A percentile compares a stretch with the other conserved stretches of the same genome.
Evolutionary conservation across 164 flowering plant genomes (phyloP).

Genomic region (Liriodendron chinense): DNA sequence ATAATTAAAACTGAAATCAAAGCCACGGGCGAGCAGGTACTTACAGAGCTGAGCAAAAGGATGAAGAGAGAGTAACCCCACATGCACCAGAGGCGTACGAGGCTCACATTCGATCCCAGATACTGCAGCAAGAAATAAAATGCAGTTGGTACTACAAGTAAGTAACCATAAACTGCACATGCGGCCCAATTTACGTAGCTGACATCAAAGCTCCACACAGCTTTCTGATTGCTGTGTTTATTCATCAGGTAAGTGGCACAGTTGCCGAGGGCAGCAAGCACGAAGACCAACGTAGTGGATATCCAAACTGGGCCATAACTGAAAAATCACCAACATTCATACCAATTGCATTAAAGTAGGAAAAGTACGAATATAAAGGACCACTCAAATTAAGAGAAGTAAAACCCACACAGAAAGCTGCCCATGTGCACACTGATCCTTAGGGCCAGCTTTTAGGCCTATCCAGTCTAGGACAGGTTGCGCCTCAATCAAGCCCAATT

Average conservation of each 20-base stretch:
- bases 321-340: background rate
- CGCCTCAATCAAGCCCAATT: too few species aligned
- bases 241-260: slow-evolving; percentile 79
- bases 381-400: background rate
- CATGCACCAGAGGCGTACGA: slow-evolving; percentile 89
- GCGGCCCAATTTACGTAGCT: slow-evolving; percentile 74
- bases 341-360: background rate
- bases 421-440: background rate
- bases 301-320: slow-evolving; percentile 97
- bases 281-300: slow-evolving; percentile 80
- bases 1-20: background rate
- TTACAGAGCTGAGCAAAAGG: slow-evolving; percentile 69
- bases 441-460: background rate
- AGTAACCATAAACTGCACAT: slow-evolving; percentile 64
- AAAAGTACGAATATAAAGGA: background rate
- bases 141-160: slow-evolving; percentile 73
- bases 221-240: slow-evolving; percentile 39
- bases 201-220: slow-evolving; percentile 85
- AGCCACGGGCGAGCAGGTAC: slow-evolving; percentile 23
- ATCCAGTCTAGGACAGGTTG: too few species aligned
- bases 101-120: slow-evolving; percentile 68
- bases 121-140: slow-evolving; percentile 87
- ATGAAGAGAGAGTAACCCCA: slow-evolving; percentile 98
- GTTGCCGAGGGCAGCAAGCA: slow-evolving; percentile 90
- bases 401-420: background rate